Conservation (phyloP, 2,329 filamentous ascomycete species). For the Talaromyces amestolkiae region DNA sequence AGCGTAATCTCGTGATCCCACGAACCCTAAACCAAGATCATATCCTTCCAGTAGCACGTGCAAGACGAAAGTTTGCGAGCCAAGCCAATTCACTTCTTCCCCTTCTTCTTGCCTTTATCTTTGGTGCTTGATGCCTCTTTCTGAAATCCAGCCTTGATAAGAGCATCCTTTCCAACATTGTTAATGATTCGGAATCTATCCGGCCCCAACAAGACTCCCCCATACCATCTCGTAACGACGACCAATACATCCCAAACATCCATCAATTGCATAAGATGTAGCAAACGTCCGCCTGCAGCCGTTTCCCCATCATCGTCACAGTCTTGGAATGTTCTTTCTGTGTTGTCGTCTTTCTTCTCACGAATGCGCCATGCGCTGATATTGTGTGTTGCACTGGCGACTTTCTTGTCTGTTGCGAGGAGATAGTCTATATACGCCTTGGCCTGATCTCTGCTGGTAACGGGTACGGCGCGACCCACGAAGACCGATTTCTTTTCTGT, state of each 20-base stretch:
- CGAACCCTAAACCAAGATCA: neutral
- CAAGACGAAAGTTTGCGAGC: too few species aligned
- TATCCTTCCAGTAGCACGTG: too few species aligned
- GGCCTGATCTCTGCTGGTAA: constrained; percentile 69
- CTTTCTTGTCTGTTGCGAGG: constrained; percentile 76
- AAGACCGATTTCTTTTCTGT: constrained; percentile 87
- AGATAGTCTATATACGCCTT: constrained; percentile 70
- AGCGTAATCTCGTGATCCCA: neutral
- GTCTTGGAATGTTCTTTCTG: constrained; percentile 69
- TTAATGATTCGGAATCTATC: constrained; percentile 91
- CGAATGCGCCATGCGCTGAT: constrained; percentile 91
- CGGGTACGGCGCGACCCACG: constrained; percentile 70
- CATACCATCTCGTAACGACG: constrained; percentile 93
- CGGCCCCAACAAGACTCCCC: constrained; percentile 82
- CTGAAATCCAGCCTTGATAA: constrained; percentile 73
- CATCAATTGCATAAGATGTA: constrained; percentile 94
- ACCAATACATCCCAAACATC: constrained; percentile 90
- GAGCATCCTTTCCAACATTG: constrained; percentile 74
- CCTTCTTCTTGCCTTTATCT: constrained; percentile 58
- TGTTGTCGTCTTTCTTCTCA: constrained; percentile 39
- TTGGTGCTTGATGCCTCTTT: constrained; percentile 45
- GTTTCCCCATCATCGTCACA: constrained; percentile 96
- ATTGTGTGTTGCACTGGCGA: constrained; percentile 87
- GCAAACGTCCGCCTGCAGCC: constrained; percentile 77
- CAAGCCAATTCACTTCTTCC: constrained; percentile 35